phyloP scores from a whole-genome alignment of 345 rosid species.

The Angophora floribunda region DNA sequence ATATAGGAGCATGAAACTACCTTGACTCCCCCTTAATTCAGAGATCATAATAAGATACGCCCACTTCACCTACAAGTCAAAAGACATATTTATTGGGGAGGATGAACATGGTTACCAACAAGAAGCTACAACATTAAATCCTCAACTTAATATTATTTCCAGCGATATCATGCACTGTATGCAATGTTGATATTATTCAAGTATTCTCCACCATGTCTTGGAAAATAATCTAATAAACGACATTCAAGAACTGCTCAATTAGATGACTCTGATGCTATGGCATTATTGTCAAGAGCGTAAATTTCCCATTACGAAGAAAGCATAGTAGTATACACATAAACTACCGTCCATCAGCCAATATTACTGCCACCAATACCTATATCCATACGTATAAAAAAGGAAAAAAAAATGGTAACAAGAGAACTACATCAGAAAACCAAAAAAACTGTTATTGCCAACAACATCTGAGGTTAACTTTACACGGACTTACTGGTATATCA shows the following conservation, averaged over 20 bases:
- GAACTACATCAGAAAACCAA: background rate
- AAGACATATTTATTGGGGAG: conserved; percentile 90
- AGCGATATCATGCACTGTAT: background rate
- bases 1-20: conserved; percentile 69
- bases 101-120: conserved; percentile 53
- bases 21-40: conserved; percentile 97
- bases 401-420: background rate
- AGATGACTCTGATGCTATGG: background rate
- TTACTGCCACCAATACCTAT: background rate
- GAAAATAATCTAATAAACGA: background rate
- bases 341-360: background rate
- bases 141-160: background rate
- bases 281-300: background rate
- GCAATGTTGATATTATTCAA: background rate
- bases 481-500: conserved; percentile 23
- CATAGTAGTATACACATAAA: background rate
- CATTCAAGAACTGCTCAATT: background rate
- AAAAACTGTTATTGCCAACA: background rate
- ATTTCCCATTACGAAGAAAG: background rate
- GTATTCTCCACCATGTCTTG: background rate
- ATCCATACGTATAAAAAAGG: background rate
- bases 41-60: conserved; percentile 95
- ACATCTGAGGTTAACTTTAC: background rate
- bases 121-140: conserved; percentile 13
- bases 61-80: conserved; percentile 99